Evolutionary conservation across 805 yeast species (phyloP).

Genomic region (Saturnispora sekii): DNA sequence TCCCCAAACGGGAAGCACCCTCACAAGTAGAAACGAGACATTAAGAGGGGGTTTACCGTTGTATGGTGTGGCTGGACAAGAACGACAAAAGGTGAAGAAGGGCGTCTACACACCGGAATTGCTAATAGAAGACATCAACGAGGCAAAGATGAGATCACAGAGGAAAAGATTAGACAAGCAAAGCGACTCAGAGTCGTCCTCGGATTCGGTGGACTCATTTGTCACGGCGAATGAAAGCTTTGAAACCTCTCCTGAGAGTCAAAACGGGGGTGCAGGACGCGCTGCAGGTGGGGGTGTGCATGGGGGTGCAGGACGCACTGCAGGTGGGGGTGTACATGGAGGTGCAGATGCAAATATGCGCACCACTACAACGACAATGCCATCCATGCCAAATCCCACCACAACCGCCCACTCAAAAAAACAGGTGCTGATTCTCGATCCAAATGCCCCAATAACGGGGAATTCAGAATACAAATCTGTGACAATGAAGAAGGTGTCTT

Average conservation of each 20-base stretch:
- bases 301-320: background rate
- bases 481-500: constrained; percentile 5
- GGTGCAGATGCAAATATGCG: no score
- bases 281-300: background rate
- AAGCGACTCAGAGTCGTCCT: background rate
- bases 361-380: no score
- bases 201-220: constrained; percentile 15
- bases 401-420: no score
- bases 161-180: background rate
- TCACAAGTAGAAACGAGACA: background rate
- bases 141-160: background rate
- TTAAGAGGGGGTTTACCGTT: background rate
- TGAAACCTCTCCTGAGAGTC: background rate
- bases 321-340: background rate
- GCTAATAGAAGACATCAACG: constrained; percentile 3
- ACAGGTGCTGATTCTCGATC: no score
- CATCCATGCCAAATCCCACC: no score
- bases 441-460: background rate
- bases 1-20: no score
- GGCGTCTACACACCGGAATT: background rate
- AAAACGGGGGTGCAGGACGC: background rate
- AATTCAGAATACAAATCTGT: background rate
- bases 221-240: constrained; percentile 19
- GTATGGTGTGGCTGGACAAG: background rate
- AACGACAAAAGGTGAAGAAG: no score